Percentiles rank a stretch among this genome's conserved stretches.
Evolutionary conservation across 2,329 filamentous ascomycete genomes (phyloP).

Genomic region (Coleophoma eucalyptorum): DNA sequence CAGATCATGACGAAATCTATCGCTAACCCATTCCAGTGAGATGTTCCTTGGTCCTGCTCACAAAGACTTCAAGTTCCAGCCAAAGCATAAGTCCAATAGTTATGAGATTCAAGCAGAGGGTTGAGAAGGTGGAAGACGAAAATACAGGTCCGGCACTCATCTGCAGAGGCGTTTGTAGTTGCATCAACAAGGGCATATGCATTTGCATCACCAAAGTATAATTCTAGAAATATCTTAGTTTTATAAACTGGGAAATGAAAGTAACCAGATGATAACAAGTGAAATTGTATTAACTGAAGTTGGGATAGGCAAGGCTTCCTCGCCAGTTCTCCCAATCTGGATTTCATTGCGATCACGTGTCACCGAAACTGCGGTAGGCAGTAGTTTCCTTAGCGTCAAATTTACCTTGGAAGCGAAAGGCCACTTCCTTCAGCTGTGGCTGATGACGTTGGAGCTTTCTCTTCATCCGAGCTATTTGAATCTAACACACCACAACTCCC

Average conservation of each 20-base stretch:
- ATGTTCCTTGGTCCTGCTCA: constrained; percentile 96
- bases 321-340: no score
- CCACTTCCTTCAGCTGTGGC: not conserved
- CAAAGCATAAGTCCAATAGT: constrained; percentile 94
- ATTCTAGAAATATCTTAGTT: no score
- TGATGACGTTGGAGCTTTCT: constrained; percentile 1
- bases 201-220: no score
- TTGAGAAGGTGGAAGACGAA: constrained; percentile 24
- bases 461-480: not conserved
- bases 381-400: not conserved
- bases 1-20: no score
- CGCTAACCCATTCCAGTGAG: constrained; percentile 54
- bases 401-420: constrained; percentile 2
- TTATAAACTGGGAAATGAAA: no score
- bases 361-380: not conserved
- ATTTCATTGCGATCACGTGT: not conserved
- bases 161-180: not conserved
- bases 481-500: not conserved
- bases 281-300: no score
- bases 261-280: no score
- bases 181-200: no score
- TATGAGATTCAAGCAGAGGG: constrained; percentile 81
- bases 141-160: no score
- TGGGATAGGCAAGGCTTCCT: no score
- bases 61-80: constrained; percentile 87